Conservation (phyloP, 2,329 filamentous ascomycete species). For the Chaetothyriales sp. region DNA sequence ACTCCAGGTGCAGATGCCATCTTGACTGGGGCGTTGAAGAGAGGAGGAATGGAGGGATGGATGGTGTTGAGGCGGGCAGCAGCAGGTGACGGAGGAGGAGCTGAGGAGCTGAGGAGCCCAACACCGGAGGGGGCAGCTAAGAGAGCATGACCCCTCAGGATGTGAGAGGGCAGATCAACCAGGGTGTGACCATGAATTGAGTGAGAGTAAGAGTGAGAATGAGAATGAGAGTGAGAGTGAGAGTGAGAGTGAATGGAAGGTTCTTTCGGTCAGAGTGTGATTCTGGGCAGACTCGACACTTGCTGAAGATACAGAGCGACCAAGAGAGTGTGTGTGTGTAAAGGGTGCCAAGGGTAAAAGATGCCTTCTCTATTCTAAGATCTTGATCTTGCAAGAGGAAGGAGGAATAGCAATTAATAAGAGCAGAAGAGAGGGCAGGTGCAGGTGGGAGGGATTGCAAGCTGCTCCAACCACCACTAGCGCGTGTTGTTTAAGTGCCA, state of each 20-base stretch:
- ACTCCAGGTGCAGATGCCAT: conserved; percentile 37
- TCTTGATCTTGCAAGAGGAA: neutral
- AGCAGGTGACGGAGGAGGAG: neutral
- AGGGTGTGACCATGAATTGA: neutral
- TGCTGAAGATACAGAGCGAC: too few species aligned
- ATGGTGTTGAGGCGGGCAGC: conserved; percentile 4
- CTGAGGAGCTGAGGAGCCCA: neutral
- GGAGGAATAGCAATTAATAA: neutral
- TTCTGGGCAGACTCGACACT: too few species aligned
- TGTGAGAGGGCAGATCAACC: neutral
- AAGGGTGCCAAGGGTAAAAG: too few species aligned
- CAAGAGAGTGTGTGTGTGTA: too few species aligned
- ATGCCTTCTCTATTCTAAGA: too few species aligned
- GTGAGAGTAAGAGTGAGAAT: neutral
- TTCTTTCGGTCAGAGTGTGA: too few species aligned
- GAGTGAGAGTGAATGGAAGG: neutral
- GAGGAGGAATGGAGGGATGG: conserved; percentile 1
- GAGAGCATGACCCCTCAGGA: neutral
- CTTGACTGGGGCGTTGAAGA: conserved; percentile 13
- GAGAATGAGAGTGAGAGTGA: neutral
- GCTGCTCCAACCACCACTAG: neutral
- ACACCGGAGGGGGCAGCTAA: neutral
- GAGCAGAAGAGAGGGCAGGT: neutral
- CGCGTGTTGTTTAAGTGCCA: neutral
- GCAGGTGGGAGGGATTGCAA: neutral